These are phyloP conservation scores for Gossypium australe DNA, from an alignment of 345 rosid genomes.

Conservation along the genomic window DNA sequence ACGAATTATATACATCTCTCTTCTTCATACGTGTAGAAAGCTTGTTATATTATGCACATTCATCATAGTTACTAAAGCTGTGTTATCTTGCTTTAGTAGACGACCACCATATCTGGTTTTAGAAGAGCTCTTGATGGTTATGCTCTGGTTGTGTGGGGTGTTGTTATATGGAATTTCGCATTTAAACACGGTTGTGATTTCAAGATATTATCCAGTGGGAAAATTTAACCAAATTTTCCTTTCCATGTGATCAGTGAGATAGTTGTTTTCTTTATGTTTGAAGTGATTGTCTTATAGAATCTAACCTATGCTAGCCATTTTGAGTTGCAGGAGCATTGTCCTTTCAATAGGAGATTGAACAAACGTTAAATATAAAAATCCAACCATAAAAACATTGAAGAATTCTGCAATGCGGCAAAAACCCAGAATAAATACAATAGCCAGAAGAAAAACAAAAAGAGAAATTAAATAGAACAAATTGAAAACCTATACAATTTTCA, in stretches of 20 bases:
- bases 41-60: constrained; percentile 17
- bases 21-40: constrained; percentile 17
- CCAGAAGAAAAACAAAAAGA: neutral
- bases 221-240: neutral
- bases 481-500: constrained; percentile 38
- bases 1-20: constrained; percentile 13
- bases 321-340: neutral
- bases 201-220: neutral
- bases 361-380: constrained; percentile 5
- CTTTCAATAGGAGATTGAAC: neutral
- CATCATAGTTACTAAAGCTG: constrained; percentile 12
- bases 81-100: neutral
- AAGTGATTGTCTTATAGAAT: neutral
- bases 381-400: constrained; percentile 10
- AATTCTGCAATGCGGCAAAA: neutral
- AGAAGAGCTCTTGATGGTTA: neutral
- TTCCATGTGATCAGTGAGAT: neutral
- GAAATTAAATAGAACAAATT: constrained; percentile 4
- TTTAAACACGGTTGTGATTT: neutral
- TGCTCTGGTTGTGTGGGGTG: neutral
- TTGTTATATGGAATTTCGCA: neutral
- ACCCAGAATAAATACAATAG: neutral
- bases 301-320: neutral
- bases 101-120: neutral
- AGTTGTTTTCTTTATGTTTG: neutral